These are phyloP conservation scores for Aspergillus sp. DNA, from an alignment of 2,329 filamentous ascomycete genomes.

Conservation along the genomic window DNA sequence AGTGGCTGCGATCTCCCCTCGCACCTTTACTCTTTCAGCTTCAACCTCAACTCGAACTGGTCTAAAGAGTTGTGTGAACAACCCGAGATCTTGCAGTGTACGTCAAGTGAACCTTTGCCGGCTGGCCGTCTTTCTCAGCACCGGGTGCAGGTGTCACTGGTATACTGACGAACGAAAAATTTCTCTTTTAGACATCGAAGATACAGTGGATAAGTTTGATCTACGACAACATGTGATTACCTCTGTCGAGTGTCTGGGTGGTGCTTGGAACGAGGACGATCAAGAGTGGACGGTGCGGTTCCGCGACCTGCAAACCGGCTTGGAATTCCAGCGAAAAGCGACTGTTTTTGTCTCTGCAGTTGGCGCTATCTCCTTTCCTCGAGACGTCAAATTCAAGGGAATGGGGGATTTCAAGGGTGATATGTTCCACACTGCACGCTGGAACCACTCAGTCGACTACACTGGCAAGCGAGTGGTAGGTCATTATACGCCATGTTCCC, in stretches of 20 bases:
- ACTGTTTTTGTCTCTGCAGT: conserved; percentile 18
- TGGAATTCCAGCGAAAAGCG: conserved; percentile 10
- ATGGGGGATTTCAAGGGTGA: conserved; percentile 31
- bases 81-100: conserved; percentile 28
- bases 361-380: conserved; percentile 13
- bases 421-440: conserved; percentile 42
- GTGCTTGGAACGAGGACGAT: conserved; percentile 16
- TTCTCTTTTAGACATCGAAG: conserved; percentile 17
- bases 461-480: conserved; percentile 14
- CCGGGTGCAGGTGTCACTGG: too few relatives aligned
- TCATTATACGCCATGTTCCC: not conserved
- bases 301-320: conserved; percentile 12
- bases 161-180: too few relatives aligned
- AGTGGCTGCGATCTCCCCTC: conserved; percentile 20
- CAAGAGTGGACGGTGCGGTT: conserved; percentile 20
- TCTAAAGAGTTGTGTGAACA: conserved; percentile 28
- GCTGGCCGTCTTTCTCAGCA: too few relatives aligned
- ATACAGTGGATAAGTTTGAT: conserved; percentile 28
- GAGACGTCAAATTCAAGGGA: conserved; percentile 11
- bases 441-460: conserved; percentile 32
- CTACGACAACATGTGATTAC: conserved; percentile 19
- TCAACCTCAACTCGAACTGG: conserved; percentile 34
- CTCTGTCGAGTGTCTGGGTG: conserved; percentile 14
- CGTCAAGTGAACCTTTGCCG: conserved; percentile 1
- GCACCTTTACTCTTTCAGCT: conserved; percentile 35